These are phyloP conservation scores for Tolypocladium tropicale DNA, from an alignment of 2,329 filamentous ascomycete genomes.

Conservation along the genomic window DNA sequence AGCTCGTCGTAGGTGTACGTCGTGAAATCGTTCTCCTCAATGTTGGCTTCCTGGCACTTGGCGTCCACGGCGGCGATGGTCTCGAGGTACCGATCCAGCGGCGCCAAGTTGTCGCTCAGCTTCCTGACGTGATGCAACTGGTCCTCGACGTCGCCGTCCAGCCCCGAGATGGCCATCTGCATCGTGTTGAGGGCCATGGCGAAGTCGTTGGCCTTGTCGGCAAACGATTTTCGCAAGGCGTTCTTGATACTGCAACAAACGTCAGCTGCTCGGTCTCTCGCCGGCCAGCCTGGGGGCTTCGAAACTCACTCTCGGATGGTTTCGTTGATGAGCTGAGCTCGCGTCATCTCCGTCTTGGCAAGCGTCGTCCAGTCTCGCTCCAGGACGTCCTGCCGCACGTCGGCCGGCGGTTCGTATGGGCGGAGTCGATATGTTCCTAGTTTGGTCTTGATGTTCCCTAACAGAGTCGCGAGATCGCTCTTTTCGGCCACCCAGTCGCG, in stretches of 20 bases:
- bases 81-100: slow-evolving; percentile 82
- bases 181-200: slow-evolving; percentile 90
- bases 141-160: slow-evolving; percentile 94
- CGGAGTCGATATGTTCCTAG: slow-evolving; percentile 86
- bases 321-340: slow-evolving; percentile 93
- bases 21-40: slow-evolving; percentile 99
- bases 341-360: slow-evolving; percentile 73
- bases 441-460: slow-evolving; percentile 99
- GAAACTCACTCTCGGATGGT: slow-evolving; percentile 77
- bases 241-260: slow-evolving; percentile 71
- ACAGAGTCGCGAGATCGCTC: slow-evolving; percentile 81
- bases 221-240: slow-evolving; percentile 80
- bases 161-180: slow-evolving; percentile 87
- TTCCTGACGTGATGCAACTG: slow-evolving; percentile 80
- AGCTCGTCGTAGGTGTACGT: slow-evolving; percentile 98
- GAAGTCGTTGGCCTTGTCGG: slow-evolving; percentile 97
- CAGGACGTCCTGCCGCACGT: slow-evolving; percentile 71
- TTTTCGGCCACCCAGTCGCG: slow-evolving; percentile 96
- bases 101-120: slow-evolving; percentile 74
- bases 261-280: background rate
- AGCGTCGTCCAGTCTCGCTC: slow-evolving; percentile 74
- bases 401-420: slow-evolving; percentile 80
- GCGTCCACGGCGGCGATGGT: slow-evolving; percentile 78
- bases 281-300: background rate
- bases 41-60: slow-evolving; percentile 92